These are phyloP conservation scores for Venturia effusa DNA, from an alignment of 2,329 filamentous ascomycete genomes.

Conservation along the genomic window DNA sequence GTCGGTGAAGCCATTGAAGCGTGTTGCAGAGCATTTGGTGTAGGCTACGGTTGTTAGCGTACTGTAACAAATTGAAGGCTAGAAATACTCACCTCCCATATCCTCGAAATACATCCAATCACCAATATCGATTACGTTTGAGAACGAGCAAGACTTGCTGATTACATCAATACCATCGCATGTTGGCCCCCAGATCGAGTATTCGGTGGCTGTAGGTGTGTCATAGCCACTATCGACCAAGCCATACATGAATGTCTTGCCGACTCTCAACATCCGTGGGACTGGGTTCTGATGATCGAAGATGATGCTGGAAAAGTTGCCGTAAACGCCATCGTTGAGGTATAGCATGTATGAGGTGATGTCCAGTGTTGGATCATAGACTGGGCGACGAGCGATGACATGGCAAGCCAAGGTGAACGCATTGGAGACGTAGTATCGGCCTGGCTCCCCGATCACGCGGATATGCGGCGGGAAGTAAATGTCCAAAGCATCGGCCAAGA, in stretches of 20 bases:
- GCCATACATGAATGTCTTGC: conserved; percentile 44
- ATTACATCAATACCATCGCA: conserved; percentile 98
- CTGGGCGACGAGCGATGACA: conserved; percentile 86
- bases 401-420: conserved; percentile 94
- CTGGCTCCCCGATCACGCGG: conserved; percentile 88
- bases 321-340: conserved; percentile 93
- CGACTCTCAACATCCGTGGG: conserved; percentile 65
- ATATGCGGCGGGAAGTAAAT: conserved; percentile 76
- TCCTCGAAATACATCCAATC: conserved; percentile 99
- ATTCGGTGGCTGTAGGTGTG: conserved; percentile 53
- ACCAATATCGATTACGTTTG: conserved; percentile 72
- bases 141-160: conserved; percentile 66
- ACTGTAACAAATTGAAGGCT: not conserved
- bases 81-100: conserved; percentile 53
- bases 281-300: conserved; percentile 93
- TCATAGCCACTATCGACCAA: conserved; percentile 22
- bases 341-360: conserved; percentile 89
- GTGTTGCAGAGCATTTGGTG: conserved; percentile 93
- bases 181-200: conserved; percentile 96
- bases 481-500: conserved; percentile 70
- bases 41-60: conserved; percentile 44
- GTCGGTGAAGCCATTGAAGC: conserved; percentile 95
- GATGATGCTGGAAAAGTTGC: conserved; percentile 98
- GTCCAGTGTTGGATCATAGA: conserved; percentile 56
- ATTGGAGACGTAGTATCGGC: conserved; percentile 86